phyloP scores from a whole-genome alignment of 208 protist genomes.

The Acanthamoeba rhysodes region DNA sequence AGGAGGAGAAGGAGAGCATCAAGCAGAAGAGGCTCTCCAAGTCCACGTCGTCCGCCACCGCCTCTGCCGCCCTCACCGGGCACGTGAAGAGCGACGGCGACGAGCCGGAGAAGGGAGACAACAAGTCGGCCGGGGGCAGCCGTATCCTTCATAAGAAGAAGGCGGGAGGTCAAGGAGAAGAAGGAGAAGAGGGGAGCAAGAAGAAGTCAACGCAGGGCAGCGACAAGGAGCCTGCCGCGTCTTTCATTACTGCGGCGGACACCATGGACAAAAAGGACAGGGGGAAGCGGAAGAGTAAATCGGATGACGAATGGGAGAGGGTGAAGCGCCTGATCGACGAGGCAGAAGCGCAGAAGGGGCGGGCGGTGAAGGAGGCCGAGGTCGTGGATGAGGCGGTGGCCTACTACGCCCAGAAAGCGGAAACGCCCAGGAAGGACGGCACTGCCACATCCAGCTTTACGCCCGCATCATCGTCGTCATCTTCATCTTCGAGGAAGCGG shows the following conservation, averaged over 20 bases:
- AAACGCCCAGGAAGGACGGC: background rate
- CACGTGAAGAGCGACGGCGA: background rate
- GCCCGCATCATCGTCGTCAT: background rate
- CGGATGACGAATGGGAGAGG: background rate
- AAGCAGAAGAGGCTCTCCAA: background rate
- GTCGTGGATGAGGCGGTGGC: conserved; percentile 4
- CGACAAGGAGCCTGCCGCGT: too few relatives aligned
- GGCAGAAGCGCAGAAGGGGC: background rate
- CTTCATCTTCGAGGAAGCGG: background rate
- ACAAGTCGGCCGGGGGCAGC: background rate
- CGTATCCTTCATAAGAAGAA: background rate
- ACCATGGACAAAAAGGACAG: background rate
- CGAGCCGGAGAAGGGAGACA: background rate
- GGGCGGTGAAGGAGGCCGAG: background rate
- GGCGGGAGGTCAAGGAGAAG: background rate
- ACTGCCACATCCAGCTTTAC: background rate
- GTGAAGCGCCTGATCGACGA: background rate
- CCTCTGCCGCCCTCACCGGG: background rate
- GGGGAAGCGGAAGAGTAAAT: background rate
- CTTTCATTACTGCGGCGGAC: background rate
- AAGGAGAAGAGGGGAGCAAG: background rate
- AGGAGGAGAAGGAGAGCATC: background rate
- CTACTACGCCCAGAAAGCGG: conserved; percentile 47
- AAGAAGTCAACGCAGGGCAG: too few relatives aligned
- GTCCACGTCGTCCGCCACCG: background rate